Percentiles rank a stretch among this genome's conserved stretches.
These are phyloP conservation scores for Cymbopogon flexuosus DNA, from an alignment of 202 grass and related monocot species.

Conservation along the genomic window DNA sequence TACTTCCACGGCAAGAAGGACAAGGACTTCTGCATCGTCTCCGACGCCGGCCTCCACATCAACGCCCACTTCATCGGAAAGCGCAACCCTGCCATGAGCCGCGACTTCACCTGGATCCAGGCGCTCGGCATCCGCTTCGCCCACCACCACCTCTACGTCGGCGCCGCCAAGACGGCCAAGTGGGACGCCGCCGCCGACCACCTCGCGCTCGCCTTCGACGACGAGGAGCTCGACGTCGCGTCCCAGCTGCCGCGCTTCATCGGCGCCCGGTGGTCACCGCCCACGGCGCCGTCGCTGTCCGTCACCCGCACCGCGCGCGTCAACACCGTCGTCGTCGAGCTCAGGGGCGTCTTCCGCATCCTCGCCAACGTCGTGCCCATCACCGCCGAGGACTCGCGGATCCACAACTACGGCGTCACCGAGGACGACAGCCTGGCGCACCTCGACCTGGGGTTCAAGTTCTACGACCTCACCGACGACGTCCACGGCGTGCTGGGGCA, in stretches of 20 bases:
- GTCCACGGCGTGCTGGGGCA: conserved; percentile 66
- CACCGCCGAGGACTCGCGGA: conserved; percentile 48
- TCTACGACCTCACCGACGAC: conserved; percentile 32
- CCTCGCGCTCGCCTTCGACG: conserved; percentile 40
- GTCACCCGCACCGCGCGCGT: conserved; percentile 27
- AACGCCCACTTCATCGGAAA: conserved; percentile 68
- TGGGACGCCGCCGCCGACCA: conserved; percentile 44
- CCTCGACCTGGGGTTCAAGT: conserved; percentile 62
- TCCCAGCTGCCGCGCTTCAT: conserved; percentile 17
- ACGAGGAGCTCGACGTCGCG: conserved; percentile 1
- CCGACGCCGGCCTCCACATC: conserved; percentile 55
- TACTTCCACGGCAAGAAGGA: background rate
- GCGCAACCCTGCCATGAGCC: conserved; percentile 38
- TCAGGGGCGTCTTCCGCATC: conserved; percentile 41
- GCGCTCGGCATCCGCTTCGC: conserved; percentile 46
- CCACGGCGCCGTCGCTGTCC: conserved; percentile 9
- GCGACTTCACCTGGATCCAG: conserved; percentile 81
- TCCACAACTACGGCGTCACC: conserved; percentile 56
- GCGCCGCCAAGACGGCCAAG: conserved; percentile 13
- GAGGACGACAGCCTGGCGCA: conserved; percentile 49
- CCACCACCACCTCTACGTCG: conserved; percentile 45
- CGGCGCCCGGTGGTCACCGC: conserved; percentile 32
- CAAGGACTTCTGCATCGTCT: conserved; percentile 42
- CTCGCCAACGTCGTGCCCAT: conserved; percentile 48
- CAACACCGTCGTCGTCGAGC: conserved; percentile 43